Conservation (phyloP, 257 asterid species). For the Solanum clarkiae region DNA sequence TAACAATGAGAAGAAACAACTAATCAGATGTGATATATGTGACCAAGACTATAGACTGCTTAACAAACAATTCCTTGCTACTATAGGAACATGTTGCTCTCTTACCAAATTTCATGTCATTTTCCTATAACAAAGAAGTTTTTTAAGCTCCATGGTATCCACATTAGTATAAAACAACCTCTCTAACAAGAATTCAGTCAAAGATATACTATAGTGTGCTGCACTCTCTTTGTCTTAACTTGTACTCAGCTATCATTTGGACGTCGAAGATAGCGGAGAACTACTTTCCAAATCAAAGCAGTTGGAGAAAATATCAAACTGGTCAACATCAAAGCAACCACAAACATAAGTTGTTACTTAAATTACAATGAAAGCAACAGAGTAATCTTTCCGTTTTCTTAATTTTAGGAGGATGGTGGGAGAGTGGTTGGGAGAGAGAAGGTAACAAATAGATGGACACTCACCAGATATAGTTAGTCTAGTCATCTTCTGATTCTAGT, state of each 20-base stretch:
- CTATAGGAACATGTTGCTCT: neutral
- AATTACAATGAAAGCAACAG: slow-evolving; percentile 1
- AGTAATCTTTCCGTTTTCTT: neutral
- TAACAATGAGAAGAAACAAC: neutral
- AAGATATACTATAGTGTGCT: neutral
- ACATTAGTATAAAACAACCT: neutral
- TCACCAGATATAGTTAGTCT: neutral
- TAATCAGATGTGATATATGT: neutral
- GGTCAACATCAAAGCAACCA: neutral
- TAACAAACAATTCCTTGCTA: neutral
- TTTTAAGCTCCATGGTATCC: neutral
- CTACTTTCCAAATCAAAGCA: neutral
- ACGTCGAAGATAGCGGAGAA: neutral
- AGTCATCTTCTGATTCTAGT: slow-evolving; percentile 22
- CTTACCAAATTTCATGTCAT: neutral
- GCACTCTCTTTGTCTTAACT: neutral
- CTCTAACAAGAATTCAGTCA: neutral
- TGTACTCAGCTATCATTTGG: neutral
- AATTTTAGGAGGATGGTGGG: neutral
- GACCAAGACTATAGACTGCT: neutral
- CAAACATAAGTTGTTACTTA: neutral
- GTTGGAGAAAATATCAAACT: neutral
- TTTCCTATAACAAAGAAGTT: neutral
- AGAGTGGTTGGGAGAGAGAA: neutral
- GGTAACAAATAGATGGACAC: neutral